phyloP scores from a whole-genome alignment of 2,329 filamentous ascomycete genomes.

The Blastomyces emzantsi region DNA sequence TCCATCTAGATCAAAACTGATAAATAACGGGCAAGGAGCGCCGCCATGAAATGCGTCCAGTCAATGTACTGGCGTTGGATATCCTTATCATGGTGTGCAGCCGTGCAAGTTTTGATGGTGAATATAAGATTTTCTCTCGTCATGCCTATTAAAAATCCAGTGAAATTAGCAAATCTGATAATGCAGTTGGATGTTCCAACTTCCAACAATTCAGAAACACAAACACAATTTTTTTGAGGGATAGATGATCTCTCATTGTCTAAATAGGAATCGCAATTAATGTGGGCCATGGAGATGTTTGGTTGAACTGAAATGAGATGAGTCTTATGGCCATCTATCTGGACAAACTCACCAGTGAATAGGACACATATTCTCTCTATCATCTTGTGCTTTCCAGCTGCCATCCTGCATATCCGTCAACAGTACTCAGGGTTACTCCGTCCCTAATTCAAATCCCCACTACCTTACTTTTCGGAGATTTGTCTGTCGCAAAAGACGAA shows the following conservation, averaged over 20 bases:
- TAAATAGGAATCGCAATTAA: no score
- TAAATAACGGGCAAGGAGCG: background rate
- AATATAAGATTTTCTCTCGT: background rate
- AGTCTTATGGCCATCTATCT: background rate
- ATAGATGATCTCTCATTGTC: no score
- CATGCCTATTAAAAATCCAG: no score
- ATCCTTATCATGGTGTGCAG: background rate
- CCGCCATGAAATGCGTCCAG: background rate
- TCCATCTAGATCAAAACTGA: background rate
- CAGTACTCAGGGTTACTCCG: background rate
- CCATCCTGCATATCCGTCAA: background rate
- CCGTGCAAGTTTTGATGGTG: background rate
- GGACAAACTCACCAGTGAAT: background rate
- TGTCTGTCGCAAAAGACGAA: background rate
- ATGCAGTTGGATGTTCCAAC: background rate
- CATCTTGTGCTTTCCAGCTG: background rate
- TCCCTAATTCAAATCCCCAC: background rate
- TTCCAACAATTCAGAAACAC: background rate
- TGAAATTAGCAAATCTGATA: background rate
- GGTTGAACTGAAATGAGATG: background rate
- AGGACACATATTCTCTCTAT: background rate
- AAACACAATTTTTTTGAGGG: no score
- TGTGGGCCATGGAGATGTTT: background rate
- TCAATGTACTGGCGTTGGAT: background rate
- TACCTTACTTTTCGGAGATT: background rate